Conservation (phyloP, 108 stramenopile genomes). For the Nitzschia sp. region DNA sequence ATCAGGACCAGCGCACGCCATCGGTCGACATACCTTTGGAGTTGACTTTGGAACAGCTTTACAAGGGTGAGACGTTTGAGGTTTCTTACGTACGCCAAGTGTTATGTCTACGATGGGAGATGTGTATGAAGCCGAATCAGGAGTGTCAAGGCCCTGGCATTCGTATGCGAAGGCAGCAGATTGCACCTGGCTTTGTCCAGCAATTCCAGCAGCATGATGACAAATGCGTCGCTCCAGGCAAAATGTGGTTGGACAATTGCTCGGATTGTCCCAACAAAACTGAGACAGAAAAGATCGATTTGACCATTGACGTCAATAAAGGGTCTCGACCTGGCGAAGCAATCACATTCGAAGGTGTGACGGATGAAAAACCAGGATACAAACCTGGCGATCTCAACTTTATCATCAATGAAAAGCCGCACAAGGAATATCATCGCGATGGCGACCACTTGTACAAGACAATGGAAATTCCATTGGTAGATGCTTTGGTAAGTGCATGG, state of each 20-base stretch:
- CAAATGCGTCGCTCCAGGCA: constrained; percentile 91
- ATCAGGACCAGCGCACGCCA: constrained; percentile 87
- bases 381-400: constrained; percentile 84
- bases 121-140: constrained; percentile 78
- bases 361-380: constrained; percentile 90
- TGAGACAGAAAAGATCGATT: constrained; percentile 88
- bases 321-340: constrained; percentile 84
- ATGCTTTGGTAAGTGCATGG: constrained; percentile 74
- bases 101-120: constrained; percentile 91
- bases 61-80: constrained; percentile 90
- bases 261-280: constrained; percentile 91
- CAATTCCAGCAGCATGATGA: constrained; percentile 93
- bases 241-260: constrained; percentile 90
- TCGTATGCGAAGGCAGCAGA: constrained; percentile 86
- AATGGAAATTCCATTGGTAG: constrained; percentile 86
- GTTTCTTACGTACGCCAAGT: constrained; percentile 91
- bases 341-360: constrained; percentile 88
- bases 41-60: constrained; percentile 92
- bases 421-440: constrained; percentile 74
- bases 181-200: constrained; percentile 98
- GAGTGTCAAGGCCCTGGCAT: constrained; percentile 95
- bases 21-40: constrained; percentile 91
- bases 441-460: constrained; percentile 86
- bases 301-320: constrained; percentile 88
- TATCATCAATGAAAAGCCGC: constrained; percentile 54